Evolutionary conservation across 257 asterid species (phyloP).

Genomic region (Solanum gracilifrons): DNA sequence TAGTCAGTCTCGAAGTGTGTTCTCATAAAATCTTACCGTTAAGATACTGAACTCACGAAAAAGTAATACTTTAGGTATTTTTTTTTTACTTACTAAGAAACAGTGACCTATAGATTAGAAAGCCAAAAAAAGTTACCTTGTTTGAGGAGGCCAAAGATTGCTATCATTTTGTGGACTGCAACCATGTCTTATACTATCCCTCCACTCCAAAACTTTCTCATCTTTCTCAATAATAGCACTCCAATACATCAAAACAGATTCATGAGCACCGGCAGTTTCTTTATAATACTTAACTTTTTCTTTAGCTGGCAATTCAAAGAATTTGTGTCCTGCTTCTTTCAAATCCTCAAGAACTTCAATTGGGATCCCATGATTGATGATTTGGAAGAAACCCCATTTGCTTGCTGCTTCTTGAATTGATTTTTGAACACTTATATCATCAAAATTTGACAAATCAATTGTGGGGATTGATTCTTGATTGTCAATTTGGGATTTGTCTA

Average conservation of each 20-base stretch:
- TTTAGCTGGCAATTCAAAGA: constrained; percentile 34
- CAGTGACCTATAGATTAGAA: not conserved
- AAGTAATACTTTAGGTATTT: not conserved
- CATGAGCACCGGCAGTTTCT: constrained; percentile 20
- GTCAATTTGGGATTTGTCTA: not conserved
- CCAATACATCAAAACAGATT: constrained; percentile 14
- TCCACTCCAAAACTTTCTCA: constrained; percentile 44
- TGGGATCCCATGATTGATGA: constrained; percentile 44
- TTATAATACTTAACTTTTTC: constrained; percentile 37
- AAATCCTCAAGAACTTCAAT: constrained; percentile 27
- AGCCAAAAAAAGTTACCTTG: not conserved
- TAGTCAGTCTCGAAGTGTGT: rapidly evolving
- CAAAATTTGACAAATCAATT: constrained; percentile 33
- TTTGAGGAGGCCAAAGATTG: not conserved
- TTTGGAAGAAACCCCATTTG: constrained; percentile 46
- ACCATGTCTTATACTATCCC: constrained; percentile 31
- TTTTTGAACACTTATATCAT: constrained; percentile 10
- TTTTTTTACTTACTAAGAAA: too few relatives aligned
- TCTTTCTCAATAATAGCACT: not conserved
- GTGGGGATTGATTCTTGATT: constrained; percentile 28
- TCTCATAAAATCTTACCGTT: too few relatives aligned
- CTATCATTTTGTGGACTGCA: constrained; percentile 7
- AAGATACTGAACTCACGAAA: too few relatives aligned
- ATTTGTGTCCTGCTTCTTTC: constrained; percentile 20
- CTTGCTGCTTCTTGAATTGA: constrained; percentile 39